A percentile compares a stretch with the other conserved stretches of the same genome.
Conservation (phyloP, 495 filamentous ascomycete genomes). For the Penicillium manginii region DNA sequence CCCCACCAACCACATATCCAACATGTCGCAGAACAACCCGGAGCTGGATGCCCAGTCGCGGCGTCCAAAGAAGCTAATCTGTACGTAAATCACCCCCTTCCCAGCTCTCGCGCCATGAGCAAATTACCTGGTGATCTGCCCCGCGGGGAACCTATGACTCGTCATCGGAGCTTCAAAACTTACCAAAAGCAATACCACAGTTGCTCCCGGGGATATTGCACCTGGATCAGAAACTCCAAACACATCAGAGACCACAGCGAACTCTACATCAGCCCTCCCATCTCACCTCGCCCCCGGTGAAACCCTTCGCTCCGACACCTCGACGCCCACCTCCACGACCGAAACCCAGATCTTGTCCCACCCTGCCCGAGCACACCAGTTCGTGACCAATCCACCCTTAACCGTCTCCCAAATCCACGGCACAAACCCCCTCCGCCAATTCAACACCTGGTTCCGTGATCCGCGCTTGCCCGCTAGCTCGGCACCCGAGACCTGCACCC, state of each 20-base stretch:
- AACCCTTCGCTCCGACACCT: conserved; percentile 35
- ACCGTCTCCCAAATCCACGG: conserved; percentile 44
- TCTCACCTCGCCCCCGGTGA: conserved; percentile 21
- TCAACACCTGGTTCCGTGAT: conserved; percentile 82
- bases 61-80: conserved; percentile 52
- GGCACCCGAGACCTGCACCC: conserved; percentile 72
- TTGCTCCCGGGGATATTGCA: conserved; percentile 50
- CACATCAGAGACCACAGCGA: conserved; percentile 46
- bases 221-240: conserved; percentile 21
- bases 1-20: neutral
- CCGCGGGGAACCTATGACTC: conserved; percentile 7
- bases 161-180: conserved; percentile 13
- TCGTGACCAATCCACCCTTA: conserved; percentile 49
- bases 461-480: conserved; percentile 64
- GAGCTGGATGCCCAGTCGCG: conserved; percentile 14
- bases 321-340: conserved; percentile 42
- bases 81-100: conserved; percentile 23
- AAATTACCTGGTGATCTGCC: neutral
- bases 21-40: conserved; percentile 19
- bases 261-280: conserved; percentile 60
- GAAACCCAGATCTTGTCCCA: conserved; percentile 43
- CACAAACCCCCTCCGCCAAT: conserved; percentile 72
- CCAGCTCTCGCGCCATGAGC: neutral
- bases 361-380: conserved; percentile 51
- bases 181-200: conserved; percentile 26